phyloP scores from a whole-genome alignment of 2,329 filamentous ascomycete species.

The Paramyrothecium roridum region DNA sequence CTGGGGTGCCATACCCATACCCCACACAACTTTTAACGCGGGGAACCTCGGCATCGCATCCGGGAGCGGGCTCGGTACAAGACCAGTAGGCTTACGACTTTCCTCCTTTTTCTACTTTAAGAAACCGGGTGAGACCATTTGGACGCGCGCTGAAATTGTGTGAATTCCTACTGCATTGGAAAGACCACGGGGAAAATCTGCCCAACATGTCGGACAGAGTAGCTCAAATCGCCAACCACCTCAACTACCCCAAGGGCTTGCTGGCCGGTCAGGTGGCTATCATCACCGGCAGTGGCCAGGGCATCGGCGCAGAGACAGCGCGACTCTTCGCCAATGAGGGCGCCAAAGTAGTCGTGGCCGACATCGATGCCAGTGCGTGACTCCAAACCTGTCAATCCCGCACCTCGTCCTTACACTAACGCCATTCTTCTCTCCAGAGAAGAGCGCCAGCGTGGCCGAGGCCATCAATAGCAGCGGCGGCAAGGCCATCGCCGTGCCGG shows the following conservation, averaged over 20 bases:
- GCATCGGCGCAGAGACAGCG: constrained; percentile 83
- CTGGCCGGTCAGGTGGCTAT: constrained; percentile 80
- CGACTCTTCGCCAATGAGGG: constrained; percentile 84
- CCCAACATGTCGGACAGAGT: constrained; percentile 54
- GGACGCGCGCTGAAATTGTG: no score
- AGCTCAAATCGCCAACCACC: constrained; percentile 70
- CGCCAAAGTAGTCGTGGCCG: constrained; percentile 77
- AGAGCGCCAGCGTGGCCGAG: constrained; percentile 65
- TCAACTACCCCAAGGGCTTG: constrained; percentile 79
- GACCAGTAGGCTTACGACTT: background rate
- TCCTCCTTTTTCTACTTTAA: no score
- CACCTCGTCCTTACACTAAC: background rate
- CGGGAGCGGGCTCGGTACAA: background rate
- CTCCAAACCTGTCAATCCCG: background rate
- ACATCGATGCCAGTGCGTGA: constrained; percentile 69
- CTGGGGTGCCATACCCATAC: constrained; percentile 7
- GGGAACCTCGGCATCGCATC: constrained; percentile 20
- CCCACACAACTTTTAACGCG: constrained; percentile 18
- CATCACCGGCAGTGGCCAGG: constrained; percentile 82
- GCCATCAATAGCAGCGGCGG: constrained; percentile 66
- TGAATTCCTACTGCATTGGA: background rate
- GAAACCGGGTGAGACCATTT: no score
- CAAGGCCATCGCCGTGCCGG: constrained; percentile 68
- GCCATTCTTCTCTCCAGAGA: constrained; percentile 45
- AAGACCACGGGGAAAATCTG: background rate